A percentile compares a stretch with the other conserved stretches of the same genome.
phyloP scores from a whole-genome alignment of 805 yeast species.

The Candida easanensis region DNA sequence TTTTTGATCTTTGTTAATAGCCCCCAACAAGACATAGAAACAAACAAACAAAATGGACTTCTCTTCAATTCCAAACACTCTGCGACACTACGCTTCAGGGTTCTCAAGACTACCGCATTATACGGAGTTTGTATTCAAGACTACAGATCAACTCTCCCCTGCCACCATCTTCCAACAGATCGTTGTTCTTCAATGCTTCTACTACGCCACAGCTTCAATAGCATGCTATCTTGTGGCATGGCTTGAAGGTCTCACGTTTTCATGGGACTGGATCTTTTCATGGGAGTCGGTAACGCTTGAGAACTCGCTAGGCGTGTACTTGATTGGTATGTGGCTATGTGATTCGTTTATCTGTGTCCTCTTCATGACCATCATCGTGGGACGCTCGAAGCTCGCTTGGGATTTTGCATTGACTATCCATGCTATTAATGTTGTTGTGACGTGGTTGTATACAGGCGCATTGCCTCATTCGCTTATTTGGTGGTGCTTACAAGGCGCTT shows the following conservation, averaged over 20 bases:
- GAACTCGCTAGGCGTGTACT: constrained; percentile 76
- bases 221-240: constrained; percentile 64
- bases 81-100: constrained; percentile 15
- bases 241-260: constrained; percentile 68
- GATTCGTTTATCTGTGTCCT: constrained; percentile 81
- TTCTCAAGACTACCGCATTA: constrained; percentile 16
- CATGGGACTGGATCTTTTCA: constrained; percentile 69
- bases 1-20: too few relatives aligned
- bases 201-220: constrained; percentile 69
- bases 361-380: constrained; percentile 83
- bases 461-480: constrained; percentile 74
- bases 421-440: constrained; percentile 68
- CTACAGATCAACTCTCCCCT: constrained; percentile 50
- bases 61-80: background rate
- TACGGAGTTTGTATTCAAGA: constrained; percentile 19
- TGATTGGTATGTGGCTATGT: constrained; percentile 75
- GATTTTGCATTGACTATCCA: constrained; percentile 96
- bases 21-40: background rate
- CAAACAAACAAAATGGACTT: background rate
- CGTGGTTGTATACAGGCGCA: constrained; percentile 58
- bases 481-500: constrained; percentile 78
- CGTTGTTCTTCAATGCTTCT: constrained; percentile 69
- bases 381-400: constrained; percentile 91
- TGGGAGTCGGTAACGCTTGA: constrained; percentile 74
- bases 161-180: constrained; percentile 66